Base-by-base conservation (phyloP, 139 green algal genomes). In the Chlorella sp. region DNA sequence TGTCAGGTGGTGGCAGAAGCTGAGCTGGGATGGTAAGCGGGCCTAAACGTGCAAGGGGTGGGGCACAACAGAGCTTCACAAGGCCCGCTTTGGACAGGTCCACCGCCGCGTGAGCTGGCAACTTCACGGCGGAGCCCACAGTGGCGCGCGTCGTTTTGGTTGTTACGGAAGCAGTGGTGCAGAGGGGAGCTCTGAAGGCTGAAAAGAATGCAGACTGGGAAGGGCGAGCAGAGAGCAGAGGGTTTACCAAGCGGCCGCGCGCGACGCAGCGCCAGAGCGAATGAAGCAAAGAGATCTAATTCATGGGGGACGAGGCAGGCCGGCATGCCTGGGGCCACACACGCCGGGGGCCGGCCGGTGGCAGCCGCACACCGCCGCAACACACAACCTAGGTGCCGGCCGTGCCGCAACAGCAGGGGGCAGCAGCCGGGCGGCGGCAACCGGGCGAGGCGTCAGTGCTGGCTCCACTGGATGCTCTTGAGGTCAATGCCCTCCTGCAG, bases 391-490 rank as follows among this genome's bases (percentile, higher is more conserved):
- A n/a, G n/a, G n/a, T n/a, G n/a, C n/a, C n/a, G n/a, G n/a, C n/a
- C n/a, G n/a, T n/a, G n/a, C n/a, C n/a, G n/a, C n/a, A n/a, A n/a
- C n/a, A n/a, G n/a, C n/a, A n/a, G n/a, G n/a, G n/a, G n/a, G n/a
- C n/a, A n/a, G n/a, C n/a, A n/a, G n/a, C n/a, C n/a, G n/a, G n/a
- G n/a, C n/a, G n/a, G n/a, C n/a, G n/a, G n/a, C n/a, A n/a, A n/a
- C n/a, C n/a, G n/a, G n/a, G n/a, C n/a, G n/a, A n/a, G n/a, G n/a
- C n/a, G n/a, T 64, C 58, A 97, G 75, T 97, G 95, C 89, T 98
- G 95, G 8, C 77, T 84, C 95, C 95, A 99, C 86, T 98, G 90
- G 65, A 99, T 98, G 68, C 38, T 92, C 83, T 98, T 98, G 43
- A 99, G 74, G 86, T 99, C 95, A 8, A 99, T 90, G 15, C 95